Evolutionary conservation across 2,329 filamentous ascomycete species (phyloP), one percentile per base, ranked within the genome.

Genomic region (Colletotrichum ledebouriae): DNA sequence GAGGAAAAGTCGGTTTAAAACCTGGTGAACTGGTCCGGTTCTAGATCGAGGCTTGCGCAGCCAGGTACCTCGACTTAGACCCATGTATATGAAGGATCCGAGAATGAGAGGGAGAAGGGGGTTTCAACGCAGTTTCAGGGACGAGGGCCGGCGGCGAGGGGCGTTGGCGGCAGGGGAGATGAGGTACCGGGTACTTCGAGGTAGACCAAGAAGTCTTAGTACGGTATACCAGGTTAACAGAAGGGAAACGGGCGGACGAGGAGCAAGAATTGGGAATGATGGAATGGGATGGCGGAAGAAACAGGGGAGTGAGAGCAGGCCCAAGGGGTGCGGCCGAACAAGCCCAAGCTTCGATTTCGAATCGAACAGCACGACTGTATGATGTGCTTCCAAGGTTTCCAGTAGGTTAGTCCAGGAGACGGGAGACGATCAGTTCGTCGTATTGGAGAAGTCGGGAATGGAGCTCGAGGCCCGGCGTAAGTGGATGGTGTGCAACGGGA

Each of bases 1-100:
- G 75, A 75, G 71, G 74, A 76, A 76, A 76, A 76, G 74, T 75
- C 75, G 75, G 73, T 75, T 76, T 75, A 76, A 73, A 72, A 76
- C 74, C 63, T 58, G 67, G 67, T 67, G 62, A 67, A 47, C 56
- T 53, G 67, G 67, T 49, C 63, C 15, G 57, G 57, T 67, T 67
- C 50, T 55, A 53, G 50, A 69, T 52, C 44, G 42, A 67, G 66
- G 63, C 56, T 49, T 59, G 65, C 44, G 25, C 57, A 46, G 62
- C 67, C 57, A 69, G 57, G 67, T 69, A 69, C 56, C 17, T 59
- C 34, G 67, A 69, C 67, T 69, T 69, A 57, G 63, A 53, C 67
- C 63, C 67, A 69, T 69, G 50, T 39, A 34, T 34, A 57, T 53
- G 52, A 63, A 57, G 57, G 56, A 66, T 60, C 34, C 57, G 60